Conservation (phyloP, 192 early-diverging fungal genomes). For the Lobosporangium transversale region DNA sequence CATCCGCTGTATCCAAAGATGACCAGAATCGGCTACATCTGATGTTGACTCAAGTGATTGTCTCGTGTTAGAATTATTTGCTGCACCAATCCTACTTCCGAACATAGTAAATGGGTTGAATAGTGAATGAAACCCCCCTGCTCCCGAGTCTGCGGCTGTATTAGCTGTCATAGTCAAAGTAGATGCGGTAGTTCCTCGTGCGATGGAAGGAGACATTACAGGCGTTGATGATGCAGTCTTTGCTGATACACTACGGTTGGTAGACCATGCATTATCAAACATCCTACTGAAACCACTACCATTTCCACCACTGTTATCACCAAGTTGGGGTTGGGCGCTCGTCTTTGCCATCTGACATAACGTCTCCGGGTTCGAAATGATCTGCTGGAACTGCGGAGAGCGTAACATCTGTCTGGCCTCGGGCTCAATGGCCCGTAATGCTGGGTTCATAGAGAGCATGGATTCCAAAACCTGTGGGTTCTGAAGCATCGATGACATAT, state of each 20-base stretch:
- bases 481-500: conserved; percentile 80
- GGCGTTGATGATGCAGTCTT: background rate
- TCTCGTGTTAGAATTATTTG: conserved; percentile 1
- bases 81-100: background rate
- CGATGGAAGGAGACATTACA: conserved; percentile 7
- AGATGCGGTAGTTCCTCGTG: conserved; percentile 4
- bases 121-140: too few species aligned
- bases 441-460: conserved; percentile 86
- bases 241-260: background rate
- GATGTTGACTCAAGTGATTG: conserved; percentile 16
- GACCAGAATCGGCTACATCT: too few species aligned
- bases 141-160: too few species aligned
- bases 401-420: conserved; percentile 84
- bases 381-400: conserved; percentile 74
- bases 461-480: conserved; percentile 88
- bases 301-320: background rate
- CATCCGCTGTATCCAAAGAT: too few species aligned
- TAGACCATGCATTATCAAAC: conserved; percentile 11
- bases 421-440: conserved; percentile 79
- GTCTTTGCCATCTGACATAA: conserved; percentile 77
- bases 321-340: conserved; percentile 28
- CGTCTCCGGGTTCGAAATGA: conserved; percentile 85
- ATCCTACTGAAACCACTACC: conserved; percentile 1
- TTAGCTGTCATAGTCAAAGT: background rate
- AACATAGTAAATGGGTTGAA: conserved; percentile 57